A percentile compares a stretch with the other conserved stretches of the same genome.
These are phyloP conservation scores for Poteriospumella lacustris DNA, from an alignment of 108 stramenopile species.

Conservation along the genomic window DNA sequence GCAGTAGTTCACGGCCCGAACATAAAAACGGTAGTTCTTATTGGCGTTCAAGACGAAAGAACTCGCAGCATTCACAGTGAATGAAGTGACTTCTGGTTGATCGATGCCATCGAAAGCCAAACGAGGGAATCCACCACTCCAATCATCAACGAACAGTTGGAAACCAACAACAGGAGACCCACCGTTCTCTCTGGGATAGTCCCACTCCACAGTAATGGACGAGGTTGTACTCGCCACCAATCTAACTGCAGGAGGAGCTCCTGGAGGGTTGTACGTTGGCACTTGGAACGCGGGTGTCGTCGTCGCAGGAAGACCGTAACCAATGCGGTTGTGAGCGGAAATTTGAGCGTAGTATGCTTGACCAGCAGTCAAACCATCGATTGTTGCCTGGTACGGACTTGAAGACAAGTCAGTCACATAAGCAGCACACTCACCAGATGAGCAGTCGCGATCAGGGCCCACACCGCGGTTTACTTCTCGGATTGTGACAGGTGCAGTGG, in stretches of 20 bases:
- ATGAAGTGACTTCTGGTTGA: constrained; percentile 48
- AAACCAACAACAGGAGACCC: constrained; percentile 69
- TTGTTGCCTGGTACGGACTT: constrained; percentile 52
- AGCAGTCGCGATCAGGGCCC: constrained; percentile 51
- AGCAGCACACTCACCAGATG: constrained; percentile 50
- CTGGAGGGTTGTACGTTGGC: constrained; percentile 59
- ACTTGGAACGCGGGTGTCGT: constrained; percentile 35
- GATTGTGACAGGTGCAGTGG: constrained; percentile 25
- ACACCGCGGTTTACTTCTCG: constrained; percentile 47
- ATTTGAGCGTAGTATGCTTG: constrained; percentile 64
- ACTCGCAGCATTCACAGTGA: constrained; percentile 48
- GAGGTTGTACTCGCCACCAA: constrained; percentile 57
- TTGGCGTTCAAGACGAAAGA: constrained; percentile 57
- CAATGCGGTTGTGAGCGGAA: constrained; percentile 47
- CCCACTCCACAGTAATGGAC: constrained; percentile 68
- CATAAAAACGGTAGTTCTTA: constrained; percentile 65
- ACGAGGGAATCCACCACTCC: constrained; percentile 62
- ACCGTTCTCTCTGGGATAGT: constrained; percentile 61
- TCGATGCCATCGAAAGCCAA: constrained; percentile 71
- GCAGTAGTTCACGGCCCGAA: constrained; percentile 75
- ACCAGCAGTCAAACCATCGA: constrained; percentile 55
- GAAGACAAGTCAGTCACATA: constrained; percentile 48
- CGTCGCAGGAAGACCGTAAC: constrained; percentile 37
- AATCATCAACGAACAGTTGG: constrained; percentile 74
- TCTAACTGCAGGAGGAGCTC: constrained; percentile 60